Evolutionary conservation across 306 rosid genomes (phyloP), one percentile per base, ranked within the genome.

Genomic region (Castanea mollissima): DNA sequence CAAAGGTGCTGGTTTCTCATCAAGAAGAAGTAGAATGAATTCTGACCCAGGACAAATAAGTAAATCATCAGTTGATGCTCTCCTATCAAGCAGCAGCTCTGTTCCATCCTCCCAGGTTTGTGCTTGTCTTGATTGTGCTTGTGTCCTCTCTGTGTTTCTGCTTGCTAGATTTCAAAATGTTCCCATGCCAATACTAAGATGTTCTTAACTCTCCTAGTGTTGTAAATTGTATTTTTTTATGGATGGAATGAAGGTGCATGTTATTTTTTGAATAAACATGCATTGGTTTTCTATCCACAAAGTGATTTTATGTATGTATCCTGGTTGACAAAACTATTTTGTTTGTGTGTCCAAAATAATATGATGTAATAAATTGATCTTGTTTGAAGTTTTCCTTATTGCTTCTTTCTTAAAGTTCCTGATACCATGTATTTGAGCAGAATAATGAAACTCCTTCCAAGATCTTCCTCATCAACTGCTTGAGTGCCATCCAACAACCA

Each of bases 401-500:
- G 59, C 78, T 75, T 75, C 13, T 12, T 70, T 68, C 1, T 76
- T 49, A 59, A 38, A 70, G 64, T 34, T 29, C 73, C 65, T 60
- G 10, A 79, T 79, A 35, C 55, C 25, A 44, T 83, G 80, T 38
- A 54, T 80, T 84, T 86, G 70, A 79, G 86, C 99, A 92, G 99
- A 89, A 84, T 69, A 84, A 85, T 29, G 99, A 92, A 74, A 91
- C 97, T 51, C 92, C 95, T n/a, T 92, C 97, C 21, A 91, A 92
- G 90, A 92, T 92, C 75, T 95, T 95, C 87, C 93, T 95, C 79
- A 91, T 95, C 74, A 95, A 95, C 75, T 93, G 99, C 83, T 79
- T 95, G 83, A 84, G 91, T 78, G 92, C 98, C 73, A 89, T 95
- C 83, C 94, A 90, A 82, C 94, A 91, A 86, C 97, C 99, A 60